A percentile compares a stretch with the other conserved stretches of the same genome.
These are phyloP conservation scores for Acacia acuminata DNA, from an alignment of 306 rosid genomes.

Conservation along the genomic window DNA sequence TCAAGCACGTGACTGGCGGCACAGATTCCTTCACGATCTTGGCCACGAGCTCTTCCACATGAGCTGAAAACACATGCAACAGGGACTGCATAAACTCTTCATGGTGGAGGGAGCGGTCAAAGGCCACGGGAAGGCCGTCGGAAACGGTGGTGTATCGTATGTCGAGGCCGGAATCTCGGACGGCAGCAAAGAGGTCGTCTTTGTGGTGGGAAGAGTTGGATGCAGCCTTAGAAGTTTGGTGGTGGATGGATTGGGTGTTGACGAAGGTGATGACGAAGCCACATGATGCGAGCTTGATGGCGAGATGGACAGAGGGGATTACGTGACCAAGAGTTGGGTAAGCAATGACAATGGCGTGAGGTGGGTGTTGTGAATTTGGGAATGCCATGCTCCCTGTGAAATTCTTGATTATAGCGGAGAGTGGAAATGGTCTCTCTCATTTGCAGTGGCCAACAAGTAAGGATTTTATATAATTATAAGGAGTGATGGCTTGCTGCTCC, in stretches of 20 bases:
- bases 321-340: conserved; percentile 73
- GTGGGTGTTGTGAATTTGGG: conserved; percentile 32
- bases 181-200: conserved; percentile 38
- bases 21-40: conserved; percentile 22
- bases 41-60: conserved; percentile 50
- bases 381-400: not conserved
- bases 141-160: conserved; percentile 54
- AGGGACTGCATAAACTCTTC: conserved; percentile 55
- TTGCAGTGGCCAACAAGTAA: not conserved
- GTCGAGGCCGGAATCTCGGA: conserved; percentile 43
- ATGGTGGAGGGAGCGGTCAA: conserved; percentile 58
- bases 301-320: conserved; percentile 58
- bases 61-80: conserved; percentile 50
- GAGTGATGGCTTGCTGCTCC: not conserved
- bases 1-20: conserved; percentile 41
- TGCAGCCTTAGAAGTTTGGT: conserved; percentile 42
- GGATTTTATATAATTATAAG: not conserved
- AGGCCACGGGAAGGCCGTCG: conserved; percentile 53
- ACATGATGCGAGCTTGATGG: conserved; percentile 55
- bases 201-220: not conserved
- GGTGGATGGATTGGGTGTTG: conserved; percentile 62
- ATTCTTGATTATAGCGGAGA: not conserved
- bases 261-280: conserved; percentile 64
- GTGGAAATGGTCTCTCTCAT: not conserved
- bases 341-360: conserved; percentile 64